Evolutionary conservation across 257 asterid species (phyloP), one percentile per base, ranked within the genome.

Genomic region (Ajuga chamaepitys): DNA sequence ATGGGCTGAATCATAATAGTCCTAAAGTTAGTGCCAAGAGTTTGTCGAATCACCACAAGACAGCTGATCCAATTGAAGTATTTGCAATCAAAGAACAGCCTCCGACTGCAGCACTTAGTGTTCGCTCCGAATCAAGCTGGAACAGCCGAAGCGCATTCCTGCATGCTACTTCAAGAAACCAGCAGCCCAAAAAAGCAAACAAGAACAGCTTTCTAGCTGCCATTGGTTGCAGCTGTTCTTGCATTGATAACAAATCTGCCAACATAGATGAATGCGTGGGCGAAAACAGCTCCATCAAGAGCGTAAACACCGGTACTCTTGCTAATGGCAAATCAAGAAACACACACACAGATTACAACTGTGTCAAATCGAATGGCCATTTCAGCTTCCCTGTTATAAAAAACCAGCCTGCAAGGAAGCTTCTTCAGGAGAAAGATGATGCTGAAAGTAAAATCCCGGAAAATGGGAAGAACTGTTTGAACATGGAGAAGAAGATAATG

Each of bases 151-250:
- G 76, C 52, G 60, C 82, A 4, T 71, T 91, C 17, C n/a, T 88
- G 74, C 76, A 75, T 0, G 46, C 53, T 3, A 24, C 30, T 60
- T 59, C 86, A 21, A 71, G 71, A 68, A 83, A 75, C 21, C 81
- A 72, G 25, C 85, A 65, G 70, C 70, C 21, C 2, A 67, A 28
- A 34, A 85, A 66, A 58, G 35, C 52, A 37, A 73, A 51, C 66
- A 86, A 66, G 74, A 73, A 70, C 44, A 85, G 80, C 47, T 77
- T 91, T 53, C 85, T 91, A 4, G 78, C 90, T 4, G 74, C 71
- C 73, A 71, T 88, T 46, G 77, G 85, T 54, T 82, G 95, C 78
- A 84, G 70, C 28, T 83, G 96, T n/a, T 71, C 83, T 46, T 84
- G 96, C 20, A 71, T 67, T 5, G 84, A 78, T 79, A 78, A 80